Evolutionary conservation across 1,284 basidiomycete genomes (phyloP).

Genomic region (Boletus smithii): DNA sequence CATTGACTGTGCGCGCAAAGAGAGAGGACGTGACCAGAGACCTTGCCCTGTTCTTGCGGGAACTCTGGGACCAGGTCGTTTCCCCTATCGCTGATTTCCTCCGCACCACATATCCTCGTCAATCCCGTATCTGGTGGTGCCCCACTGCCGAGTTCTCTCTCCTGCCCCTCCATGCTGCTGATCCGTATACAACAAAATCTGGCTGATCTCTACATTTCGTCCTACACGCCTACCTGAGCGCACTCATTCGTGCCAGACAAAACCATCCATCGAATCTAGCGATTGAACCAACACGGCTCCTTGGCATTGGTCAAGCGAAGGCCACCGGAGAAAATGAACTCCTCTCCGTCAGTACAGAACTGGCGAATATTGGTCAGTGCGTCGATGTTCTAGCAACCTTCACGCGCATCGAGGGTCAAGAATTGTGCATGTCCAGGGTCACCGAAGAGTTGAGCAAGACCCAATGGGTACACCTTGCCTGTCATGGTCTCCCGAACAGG

Average conservation of each 20-base stretch:
- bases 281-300: not conserved
- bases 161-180: too few species aligned
- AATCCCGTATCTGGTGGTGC: conserved; percentile 39
- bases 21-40: not conserved
- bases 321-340: too few species aligned
- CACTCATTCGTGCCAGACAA: conserved; percentile 21
- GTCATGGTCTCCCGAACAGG: too few species aligned
- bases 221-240: conserved; percentile 25
- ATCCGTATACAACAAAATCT: too few species aligned
- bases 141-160: too few species aligned
- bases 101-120: not conserved
- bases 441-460: not conserved
- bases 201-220: conserved; percentile 32
- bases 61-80: conserved; percentile 28
- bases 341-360: not conserved
- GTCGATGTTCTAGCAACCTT: not conserved
- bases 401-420: not conserved
- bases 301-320: too few species aligned
- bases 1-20: too few species aligned
- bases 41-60: conserved; percentile 14
- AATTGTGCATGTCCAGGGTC: not conserved
- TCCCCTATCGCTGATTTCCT: conserved; percentile 22
- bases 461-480: too few species aligned
- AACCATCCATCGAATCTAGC: not conserved
- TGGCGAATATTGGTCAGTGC: not conserved